These are phyloP conservation scores for Colletotrichum sojae DNA, from an alignment of 2,329 filamentous ascomycete genomes.

Conservation along the genomic window DNA sequence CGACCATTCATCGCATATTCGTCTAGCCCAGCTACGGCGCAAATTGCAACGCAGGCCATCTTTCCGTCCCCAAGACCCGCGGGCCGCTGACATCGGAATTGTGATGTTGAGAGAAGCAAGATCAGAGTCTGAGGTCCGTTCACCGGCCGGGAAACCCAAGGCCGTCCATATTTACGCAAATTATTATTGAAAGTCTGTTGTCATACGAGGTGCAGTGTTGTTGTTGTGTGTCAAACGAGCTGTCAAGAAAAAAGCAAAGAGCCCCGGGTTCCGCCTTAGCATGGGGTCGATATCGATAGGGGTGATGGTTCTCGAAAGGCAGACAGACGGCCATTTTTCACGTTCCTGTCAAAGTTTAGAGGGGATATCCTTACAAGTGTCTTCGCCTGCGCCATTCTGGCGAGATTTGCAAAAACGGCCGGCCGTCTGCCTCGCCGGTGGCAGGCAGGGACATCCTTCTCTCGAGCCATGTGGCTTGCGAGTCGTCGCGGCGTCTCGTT, in stretches of 20 bases:
- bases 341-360: conserved; percentile 32
- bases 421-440: conserved; percentile 13
- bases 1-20: not conserved
- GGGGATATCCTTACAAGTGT: not conserved
- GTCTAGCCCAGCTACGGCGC: conserved; percentile 9
- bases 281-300: conserved; percentile 20
- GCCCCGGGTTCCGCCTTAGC: conserved; percentile 10
- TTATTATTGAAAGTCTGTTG: not conserved
- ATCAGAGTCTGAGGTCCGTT: conserved; percentile 15
- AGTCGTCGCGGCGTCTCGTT: conserved; percentile 23
- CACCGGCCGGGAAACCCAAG: conserved; percentile 1
- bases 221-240: conserved; percentile 18
- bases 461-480: conserved; percentile 37
- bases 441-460: conserved; percentile 20
- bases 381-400: not conserved
- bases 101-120: conserved; percentile 18
- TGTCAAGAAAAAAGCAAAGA: conserved; percentile 31
- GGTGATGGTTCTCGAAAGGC: not conserved
- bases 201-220: not conserved
- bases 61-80: not conserved
- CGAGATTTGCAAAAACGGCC: conserved; percentile 21
- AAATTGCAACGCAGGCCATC: conserved; percentile 6
- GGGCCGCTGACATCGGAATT: conserved; percentile 11
- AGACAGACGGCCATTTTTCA: not conserved
- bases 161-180: no score